Percentiles rank a stretch among this genome's conserved stretches.
Evolutionary conservation across 306 rosid genomes (phyloP).

Genomic region (Dryas alaskensis): DNA sequence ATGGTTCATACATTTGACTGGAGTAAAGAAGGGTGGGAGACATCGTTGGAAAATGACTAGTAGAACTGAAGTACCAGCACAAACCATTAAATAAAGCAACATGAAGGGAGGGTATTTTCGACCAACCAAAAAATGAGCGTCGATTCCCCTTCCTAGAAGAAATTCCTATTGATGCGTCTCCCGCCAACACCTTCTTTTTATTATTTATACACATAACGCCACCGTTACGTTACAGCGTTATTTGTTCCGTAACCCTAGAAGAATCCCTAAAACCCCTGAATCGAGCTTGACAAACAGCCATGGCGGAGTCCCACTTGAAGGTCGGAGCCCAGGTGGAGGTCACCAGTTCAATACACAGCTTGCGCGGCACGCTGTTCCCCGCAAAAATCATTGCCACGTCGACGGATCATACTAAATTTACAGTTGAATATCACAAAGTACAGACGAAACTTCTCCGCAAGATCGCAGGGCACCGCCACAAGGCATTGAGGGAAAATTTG

Average conservation of each 20-base stretch:
- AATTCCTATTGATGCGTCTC: not conserved
- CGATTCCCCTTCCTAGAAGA: not conserved
- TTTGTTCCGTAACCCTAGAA: too few relatives aligned
- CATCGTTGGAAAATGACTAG: too few relatives aligned
- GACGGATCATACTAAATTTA: not conserved
- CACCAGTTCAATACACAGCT: conserved; percentile 4
- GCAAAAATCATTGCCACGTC: conserved; percentile 23
- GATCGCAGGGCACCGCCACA: not conserved
- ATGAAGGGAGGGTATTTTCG: not conserved
- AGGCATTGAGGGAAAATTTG: conserved; percentile 13
- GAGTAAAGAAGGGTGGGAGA: too few relatives aligned
- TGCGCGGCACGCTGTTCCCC: conserved; percentile 33
- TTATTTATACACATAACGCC: too few relatives aligned
- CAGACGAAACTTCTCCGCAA: not conserved
- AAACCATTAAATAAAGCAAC: too few relatives aligned
- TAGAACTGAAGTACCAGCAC: too few relatives aligned
- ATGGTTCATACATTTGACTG: too few relatives aligned
- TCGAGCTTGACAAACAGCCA: not conserved
- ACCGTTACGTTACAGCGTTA: too few relatives aligned
- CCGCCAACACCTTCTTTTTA: not conserved
- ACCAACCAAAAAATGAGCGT: not conserved
- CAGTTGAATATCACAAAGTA: conserved; percentile 22
- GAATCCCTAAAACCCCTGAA: not conserved
- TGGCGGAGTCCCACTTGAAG: conserved; percentile 7
- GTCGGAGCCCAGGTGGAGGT: conserved; percentile 34